Evolutionary conservation across 139 green algal genomes (phyloP).

Genomic region (Astrephomene gubernaculifera): DNA sequence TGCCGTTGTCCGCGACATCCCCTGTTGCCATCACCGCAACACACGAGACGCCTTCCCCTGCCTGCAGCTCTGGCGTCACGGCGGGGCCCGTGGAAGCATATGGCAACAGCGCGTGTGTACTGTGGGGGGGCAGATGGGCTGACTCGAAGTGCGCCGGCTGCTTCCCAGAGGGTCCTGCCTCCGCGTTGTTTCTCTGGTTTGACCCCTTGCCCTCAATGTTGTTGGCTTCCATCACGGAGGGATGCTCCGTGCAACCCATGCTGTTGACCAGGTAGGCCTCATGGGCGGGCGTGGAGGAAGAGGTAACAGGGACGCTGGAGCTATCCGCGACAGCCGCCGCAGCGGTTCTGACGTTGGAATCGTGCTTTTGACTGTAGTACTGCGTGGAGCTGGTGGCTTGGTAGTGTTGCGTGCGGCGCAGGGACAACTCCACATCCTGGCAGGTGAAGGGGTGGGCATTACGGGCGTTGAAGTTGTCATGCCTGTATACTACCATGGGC

Average conservation of each 20-base stretch:
- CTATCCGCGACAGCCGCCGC: neutral
- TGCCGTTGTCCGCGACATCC: conserved; percentile 26
- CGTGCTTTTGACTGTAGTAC: neutral
- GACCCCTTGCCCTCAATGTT: conserved; percentile 38
- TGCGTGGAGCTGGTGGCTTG: neutral
- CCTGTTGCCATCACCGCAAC: neutral
- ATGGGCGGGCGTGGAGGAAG: neutral
- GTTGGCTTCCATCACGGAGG: no score
- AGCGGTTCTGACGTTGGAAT: neutral
- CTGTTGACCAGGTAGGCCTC: neutral
- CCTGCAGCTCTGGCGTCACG: conserved; percentile 21
- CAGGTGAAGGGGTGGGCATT: no score
- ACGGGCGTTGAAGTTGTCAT: no score
- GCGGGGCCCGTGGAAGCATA: conserved; percentile 10
- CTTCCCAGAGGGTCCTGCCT: no score
- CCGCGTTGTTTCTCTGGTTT: no score
- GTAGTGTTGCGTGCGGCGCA: conserved; percentile 32
- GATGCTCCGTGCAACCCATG: no score
- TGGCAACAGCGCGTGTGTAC: no score
- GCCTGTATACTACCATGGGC: no score
- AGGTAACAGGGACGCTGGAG: neutral
- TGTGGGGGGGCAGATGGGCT: no score
- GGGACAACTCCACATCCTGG: conserved; percentile 25
- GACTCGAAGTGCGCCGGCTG: no score
- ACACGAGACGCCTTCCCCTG: neutral